Conservation (phyloP, 2,329 filamentous ascomycete genomes). For the Arthrobotrys megalospora region DNA sequence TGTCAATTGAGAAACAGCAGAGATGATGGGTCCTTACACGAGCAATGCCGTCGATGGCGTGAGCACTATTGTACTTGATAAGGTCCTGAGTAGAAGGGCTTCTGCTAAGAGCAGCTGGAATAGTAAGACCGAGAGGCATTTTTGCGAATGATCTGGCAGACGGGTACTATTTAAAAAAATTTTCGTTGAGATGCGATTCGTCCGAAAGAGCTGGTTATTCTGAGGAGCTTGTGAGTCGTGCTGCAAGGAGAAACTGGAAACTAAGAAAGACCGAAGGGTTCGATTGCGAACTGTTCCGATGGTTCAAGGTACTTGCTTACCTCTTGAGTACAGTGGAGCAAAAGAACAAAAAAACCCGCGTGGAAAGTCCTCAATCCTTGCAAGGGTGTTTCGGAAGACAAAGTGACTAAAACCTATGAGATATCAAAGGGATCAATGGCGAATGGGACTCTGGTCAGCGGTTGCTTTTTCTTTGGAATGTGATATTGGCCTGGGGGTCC, state of each 20-base stretch:
- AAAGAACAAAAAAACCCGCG: constrained; percentile 52
- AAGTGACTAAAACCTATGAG: constrained; percentile 38
- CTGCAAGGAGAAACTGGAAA: constrained; percentile 50
- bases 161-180: constrained; percentile 55
- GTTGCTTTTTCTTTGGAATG: constrained; percentile 60
- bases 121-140: constrained; percentile 48
- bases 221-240: constrained; percentile 58
- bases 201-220: constrained; percentile 46
- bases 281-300: constrained; percentile 58
- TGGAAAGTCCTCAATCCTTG: constrained; percentile 57
- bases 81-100: constrained; percentile 58
- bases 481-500: constrained; percentile 35
- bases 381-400: constrained; percentile 61
- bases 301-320: constrained; percentile 53
- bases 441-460: constrained; percentile 39
- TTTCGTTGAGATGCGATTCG: constrained; percentile 50
- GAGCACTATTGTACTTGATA: constrained; percentile 54
- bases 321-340: constrained; percentile 41
- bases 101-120: constrained; percentile 50
- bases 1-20: constrained; percentile 21
- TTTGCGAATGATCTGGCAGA: constrained; percentile 36
- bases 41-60: constrained; percentile 54
- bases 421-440: constrained; percentile 37
- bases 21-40: constrained; percentile 42
- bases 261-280: constrained; percentile 50